Evolutionary conservation across 2,329 filamentous ascomycete genomes (phyloP).

Genomic region (Exophiala bonariae): DNA sequence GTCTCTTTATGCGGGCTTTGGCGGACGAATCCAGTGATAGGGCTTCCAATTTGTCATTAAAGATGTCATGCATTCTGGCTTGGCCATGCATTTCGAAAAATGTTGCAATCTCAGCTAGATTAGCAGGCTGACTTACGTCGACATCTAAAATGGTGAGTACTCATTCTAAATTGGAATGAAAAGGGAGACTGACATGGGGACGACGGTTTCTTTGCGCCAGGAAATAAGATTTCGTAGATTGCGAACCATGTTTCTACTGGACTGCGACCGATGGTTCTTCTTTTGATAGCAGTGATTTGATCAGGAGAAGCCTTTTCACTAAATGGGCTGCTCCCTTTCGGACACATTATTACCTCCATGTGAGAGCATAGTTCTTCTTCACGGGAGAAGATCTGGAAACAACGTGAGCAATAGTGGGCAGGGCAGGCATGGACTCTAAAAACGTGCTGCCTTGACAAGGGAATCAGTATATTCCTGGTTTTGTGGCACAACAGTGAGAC

Average conservation of each 20-base stretch:
- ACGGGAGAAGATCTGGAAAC: background rate
- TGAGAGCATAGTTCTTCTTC: background rate
- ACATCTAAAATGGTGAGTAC: too few species aligned
- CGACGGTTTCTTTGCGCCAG: background rate
- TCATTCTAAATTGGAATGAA: background rate
- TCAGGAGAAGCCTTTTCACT: background rate
- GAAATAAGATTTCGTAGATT: conserved; percentile 1
- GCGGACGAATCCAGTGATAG: too few species aligned
- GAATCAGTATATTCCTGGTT: too few species aligned
- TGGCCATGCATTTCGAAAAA: too few species aligned
- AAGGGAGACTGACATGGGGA: background rate
- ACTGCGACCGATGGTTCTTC: background rate
- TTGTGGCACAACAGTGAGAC: too few species aligned
- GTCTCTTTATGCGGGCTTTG: too few species aligned
- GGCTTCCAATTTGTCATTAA: too few species aligned
- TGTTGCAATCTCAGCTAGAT: background rate
- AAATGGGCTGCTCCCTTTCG: background rate
- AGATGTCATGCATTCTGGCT: too few species aligned
- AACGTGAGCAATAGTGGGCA: background rate
- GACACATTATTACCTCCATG: background rate
- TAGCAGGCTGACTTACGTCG: conserved; percentile 1
- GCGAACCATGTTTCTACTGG: conserved; percentile 1
- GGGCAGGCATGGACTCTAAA: conserved; percentile 1
- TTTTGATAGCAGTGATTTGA: background rate
- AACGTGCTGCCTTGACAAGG: background rate